Percentiles rank a stretch among this genome's conserved stretches.
Conservation (phyloP, 805 yeast species). For the Spathaspora girioi region DNA sequence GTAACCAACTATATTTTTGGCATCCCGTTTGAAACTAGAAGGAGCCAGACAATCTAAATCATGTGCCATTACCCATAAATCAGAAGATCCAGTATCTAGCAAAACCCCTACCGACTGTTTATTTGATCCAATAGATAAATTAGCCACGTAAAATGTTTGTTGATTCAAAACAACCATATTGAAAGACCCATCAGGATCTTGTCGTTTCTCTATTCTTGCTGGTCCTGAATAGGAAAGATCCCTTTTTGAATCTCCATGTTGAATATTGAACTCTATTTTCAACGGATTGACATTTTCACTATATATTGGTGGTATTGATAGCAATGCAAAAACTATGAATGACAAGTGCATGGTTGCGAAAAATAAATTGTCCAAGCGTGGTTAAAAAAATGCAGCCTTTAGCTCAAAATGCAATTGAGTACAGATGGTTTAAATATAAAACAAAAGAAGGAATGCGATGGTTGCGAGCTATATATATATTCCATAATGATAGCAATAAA, state of each 20-base stretch:
- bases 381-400: no score
- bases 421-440: no score
- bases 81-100: slow-evolving; percentile 42
- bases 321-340: neutral
- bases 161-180: slow-evolving; percentile 18
- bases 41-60: slow-evolving; percentile 19
- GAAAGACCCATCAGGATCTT: slow-evolving; percentile 10
- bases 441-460: no score
- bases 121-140: slow-evolving; percentile 27
- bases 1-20: neutral
- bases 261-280: slow-evolving; percentile 6
- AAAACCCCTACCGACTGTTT: slow-evolving; percentile 24
- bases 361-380: no score
- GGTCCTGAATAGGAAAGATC: slow-evolving; percentile 4
- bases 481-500: no score
- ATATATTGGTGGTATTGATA: neutral
- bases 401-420: no score
- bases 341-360: neutral
- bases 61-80: slow-evolving; percentile 38
- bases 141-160: slow-evolving; percentile 26
- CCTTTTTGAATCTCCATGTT: slow-evolving; percentile 6
- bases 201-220: slow-evolving; percentile 15
- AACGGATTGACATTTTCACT: neutral
- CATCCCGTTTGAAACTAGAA: neutral
- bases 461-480: no score